Conservation (phyloP, 176 grass and related monocot species). For the Musa beccarii region DNA sequence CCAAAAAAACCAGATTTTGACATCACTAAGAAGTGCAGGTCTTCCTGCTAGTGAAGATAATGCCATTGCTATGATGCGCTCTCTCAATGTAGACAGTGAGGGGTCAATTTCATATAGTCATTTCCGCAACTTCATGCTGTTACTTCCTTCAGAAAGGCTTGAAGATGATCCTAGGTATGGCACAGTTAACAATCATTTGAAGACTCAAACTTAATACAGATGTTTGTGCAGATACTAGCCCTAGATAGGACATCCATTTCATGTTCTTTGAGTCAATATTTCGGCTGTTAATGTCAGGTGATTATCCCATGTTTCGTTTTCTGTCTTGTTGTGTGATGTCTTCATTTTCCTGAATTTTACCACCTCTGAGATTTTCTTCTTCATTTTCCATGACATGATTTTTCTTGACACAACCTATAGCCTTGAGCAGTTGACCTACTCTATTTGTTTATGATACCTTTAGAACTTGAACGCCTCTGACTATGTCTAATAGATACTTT, state of each 20-base stretch:
- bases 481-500: too few species aligned
- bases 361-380: background rate
- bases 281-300: background rate
- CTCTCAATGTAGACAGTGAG: slow-evolving; percentile 63
- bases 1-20: slow-evolving; percentile 88
- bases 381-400: background rate
- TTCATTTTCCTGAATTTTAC: background rate
- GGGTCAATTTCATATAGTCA: slow-evolving; percentile 90
- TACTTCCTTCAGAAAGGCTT: slow-evolving; percentile 88
- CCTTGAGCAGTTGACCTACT: background rate
- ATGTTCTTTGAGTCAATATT: background rate
- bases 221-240: background rate
- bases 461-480: too few species aligned
- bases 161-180: slow-evolving; percentile 88
- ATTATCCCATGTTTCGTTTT: too few species aligned
- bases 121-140: slow-evolving; percentile 97
- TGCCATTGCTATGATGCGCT: slow-evolving; percentile 81
- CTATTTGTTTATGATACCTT: too few species aligned
- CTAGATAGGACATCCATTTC: background rate
- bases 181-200: background rate
- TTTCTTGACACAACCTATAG: background rate
- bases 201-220: background rate
- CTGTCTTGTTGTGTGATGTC: too few species aligned
- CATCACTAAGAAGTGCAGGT: slow-evolving; percentile 69
- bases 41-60: slow-evolving; percentile 91